Evolutionary conservation across 306 rosid genomes (phyloP).

Genomic region (Cucurbita ficifolia): DNA sequence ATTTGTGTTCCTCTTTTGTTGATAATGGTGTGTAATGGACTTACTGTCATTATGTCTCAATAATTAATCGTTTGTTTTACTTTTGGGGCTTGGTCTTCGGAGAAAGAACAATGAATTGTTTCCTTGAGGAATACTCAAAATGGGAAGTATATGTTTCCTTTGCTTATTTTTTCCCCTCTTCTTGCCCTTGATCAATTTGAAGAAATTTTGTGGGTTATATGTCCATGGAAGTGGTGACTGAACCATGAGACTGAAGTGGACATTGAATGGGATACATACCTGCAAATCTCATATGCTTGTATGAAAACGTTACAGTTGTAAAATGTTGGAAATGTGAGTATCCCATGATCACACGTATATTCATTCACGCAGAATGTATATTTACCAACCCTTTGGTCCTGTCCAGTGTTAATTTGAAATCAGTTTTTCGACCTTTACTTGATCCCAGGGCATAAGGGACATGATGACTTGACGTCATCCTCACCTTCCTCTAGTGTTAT

Average conservation of each 20-base stretch:
- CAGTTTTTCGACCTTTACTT: background rate
- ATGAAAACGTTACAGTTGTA: background rate
- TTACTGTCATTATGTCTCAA: background rate
- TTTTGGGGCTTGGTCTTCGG: background rate
- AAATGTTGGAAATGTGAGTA: background rate
- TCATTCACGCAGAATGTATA: background rate
- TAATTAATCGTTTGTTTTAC: background rate
- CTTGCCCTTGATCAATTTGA: background rate
- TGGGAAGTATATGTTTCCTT: background rate
- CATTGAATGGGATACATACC: background rate
- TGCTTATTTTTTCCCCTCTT: background rate
- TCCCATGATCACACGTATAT: background rate
- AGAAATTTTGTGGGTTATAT: background rate
- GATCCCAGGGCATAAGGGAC: too few species aligned
- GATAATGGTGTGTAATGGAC: constrained; percentile 7
- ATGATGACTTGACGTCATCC: too few species aligned
- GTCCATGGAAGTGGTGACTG: background rate
- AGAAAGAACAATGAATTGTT: background rate
- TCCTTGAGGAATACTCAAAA: background rate
- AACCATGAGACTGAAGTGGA: background rate
- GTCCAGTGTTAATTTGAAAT: background rate
- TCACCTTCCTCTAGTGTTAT: too few species aligned
- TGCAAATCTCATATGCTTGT: background rate
- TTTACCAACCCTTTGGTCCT: background rate
- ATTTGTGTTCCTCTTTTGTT: background rate